phyloP scores from a whole-genome alignment of 2,329 filamentous ascomycete species.

The Plenodomus tracheiphilus region DNA sequence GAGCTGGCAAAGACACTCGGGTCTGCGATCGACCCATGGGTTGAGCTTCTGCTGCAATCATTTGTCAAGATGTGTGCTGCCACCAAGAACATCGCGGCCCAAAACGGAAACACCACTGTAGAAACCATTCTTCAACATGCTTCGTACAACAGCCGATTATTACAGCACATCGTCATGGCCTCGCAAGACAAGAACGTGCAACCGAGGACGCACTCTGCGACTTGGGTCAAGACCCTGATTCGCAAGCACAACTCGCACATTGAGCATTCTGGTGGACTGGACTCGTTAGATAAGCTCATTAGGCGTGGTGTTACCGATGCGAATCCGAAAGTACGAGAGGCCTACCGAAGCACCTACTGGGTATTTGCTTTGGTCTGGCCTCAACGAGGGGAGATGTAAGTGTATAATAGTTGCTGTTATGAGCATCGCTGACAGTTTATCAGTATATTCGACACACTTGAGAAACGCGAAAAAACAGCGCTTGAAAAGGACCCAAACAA shows the following conservation, averaged over 20 bases:
- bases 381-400: constrained; percentile 72
- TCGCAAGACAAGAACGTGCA: constrained; percentile 93
- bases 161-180: constrained; percentile 83
- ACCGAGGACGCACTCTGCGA: constrained; percentile 74
- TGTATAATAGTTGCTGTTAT: constrained; percentile 13
- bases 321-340: constrained; percentile 87
- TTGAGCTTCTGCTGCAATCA: constrained; percentile 85
- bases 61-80: constrained; percentile 86
- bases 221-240: constrained; percentile 83
- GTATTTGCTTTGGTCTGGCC: constrained; percentile 77
- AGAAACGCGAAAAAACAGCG: constrained; percentile 75
- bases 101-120: constrained; percentile 80
- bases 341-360: constrained; percentile 87
- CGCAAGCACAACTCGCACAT: constrained; percentile 80
- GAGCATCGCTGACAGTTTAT: constrained; percentile 20
- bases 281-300: constrained; percentile 83
- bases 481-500: constrained; percentile 85
- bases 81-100: constrained; percentile 90
- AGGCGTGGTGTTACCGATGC: constrained; percentile 87
- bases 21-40: constrained; percentile 80
- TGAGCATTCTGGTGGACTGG: constrained; percentile 81
- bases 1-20: constrained; percentile 79
- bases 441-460: constrained; percentile 78
- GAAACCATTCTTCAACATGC: constrained; percentile 77
- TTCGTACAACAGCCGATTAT: constrained; percentile 76